phyloP scores from a whole-genome alignment of 805 yeast genomes.

The Cyberlindnera nakhonratchasimensis region DNA sequence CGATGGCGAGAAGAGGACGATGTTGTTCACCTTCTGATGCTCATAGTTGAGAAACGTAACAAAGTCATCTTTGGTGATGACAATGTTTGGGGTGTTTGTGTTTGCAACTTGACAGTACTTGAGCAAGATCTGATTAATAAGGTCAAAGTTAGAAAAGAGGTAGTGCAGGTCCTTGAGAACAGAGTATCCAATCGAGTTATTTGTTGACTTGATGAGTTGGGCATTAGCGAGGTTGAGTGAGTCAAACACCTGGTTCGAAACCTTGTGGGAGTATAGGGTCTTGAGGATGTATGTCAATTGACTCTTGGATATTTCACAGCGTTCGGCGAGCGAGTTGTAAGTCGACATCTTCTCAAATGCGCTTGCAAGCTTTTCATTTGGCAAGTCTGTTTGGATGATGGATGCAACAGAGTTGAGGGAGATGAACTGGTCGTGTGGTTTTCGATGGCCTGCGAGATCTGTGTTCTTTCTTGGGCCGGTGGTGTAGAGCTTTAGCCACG shows the following conservation, averaged over 20 bases:
- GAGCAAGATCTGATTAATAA: slow-evolving; percentile 36
- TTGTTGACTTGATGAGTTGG: slow-evolving; percentile 25
- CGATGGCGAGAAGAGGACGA: slow-evolving; percentile 38
- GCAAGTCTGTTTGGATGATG: slow-evolving; percentile 38
- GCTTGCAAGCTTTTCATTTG: slow-evolving; percentile 32
- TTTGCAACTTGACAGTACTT: slow-evolving; percentile 28
- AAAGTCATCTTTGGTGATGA: slow-evolving; percentile 36
- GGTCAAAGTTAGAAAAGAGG: slow-evolving; percentile 38
- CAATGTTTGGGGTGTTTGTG: slow-evolving; percentile 21
- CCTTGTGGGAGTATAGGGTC: slow-evolving; percentile 36
- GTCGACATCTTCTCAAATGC: slow-evolving; percentile 29
- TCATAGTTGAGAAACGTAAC: slow-evolving; percentile 34
- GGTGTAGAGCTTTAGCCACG: slow-evolving; percentile 20
- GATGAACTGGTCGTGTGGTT: slow-evolving; percentile 27
- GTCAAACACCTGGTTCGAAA: slow-evolving; percentile 35
- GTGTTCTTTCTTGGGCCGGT: slow-evolving; percentile 13
- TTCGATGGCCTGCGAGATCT: neutral
- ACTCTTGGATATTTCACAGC: slow-evolving; percentile 33
- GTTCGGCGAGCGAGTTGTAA: slow-evolving; percentile 28
- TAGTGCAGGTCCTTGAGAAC: slow-evolving; percentile 38
- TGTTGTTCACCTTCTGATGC: slow-evolving; percentile 38
- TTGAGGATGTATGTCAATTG: slow-evolving; percentile 34
- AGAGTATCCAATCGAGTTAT: slow-evolving; percentile 28
- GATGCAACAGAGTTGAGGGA: slow-evolving; percentile 39
- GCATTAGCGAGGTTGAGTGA: slow-evolving; percentile 25